Base-by-base conservation (phyloP, 139 green algal species). In the Haematococcus sp. region DNA sequence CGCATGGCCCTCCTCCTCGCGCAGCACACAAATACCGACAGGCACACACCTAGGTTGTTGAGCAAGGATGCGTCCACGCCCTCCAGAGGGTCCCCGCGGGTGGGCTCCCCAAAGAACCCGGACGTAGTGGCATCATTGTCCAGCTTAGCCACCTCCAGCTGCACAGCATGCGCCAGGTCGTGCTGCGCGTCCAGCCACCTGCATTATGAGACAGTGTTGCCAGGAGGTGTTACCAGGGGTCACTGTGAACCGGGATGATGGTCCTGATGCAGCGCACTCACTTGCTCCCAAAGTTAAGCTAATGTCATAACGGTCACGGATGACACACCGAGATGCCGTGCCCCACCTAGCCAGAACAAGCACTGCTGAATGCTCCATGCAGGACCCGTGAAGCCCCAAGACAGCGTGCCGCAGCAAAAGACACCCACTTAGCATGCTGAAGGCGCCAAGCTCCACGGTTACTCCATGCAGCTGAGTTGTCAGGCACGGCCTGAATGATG, bases 381-480 rank as follows among this genome's bases (percentile, higher is more conserved):
- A n/a, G n/a, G n/a, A n/a, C n/a, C n/a, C n/a, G n/a, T n/a, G n/a
- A n/a, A n/a, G n/a, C n/a, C n/a, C n/a, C n/a, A n/a, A n/a, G n/a
- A n/a, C n/a, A n/a, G n/a, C n/a, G n/a, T n/a, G n/a, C n/a, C n/a
- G n/a, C n/a, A n/a, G n/a, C n/a, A n/a, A 28, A 7, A 61, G 4
- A 28, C 54, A 20, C n/a, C 7, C 33, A 82, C 43, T 70, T 67
- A 25, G 27, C 71, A 13, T 73, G 32, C 60, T 88, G 83, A 60
- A 88, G 75, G 4, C 78, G 34, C 31, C 74, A 27, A 2, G 82
- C 83, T 60, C 82, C 82, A 27, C 82, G 56, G 73, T 89, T 89
- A 75, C 74, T 84, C 81, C 79, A 87, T 1, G 78, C 75, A 54
- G 76, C 67, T n/a, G 81, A 75, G 66, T 86, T 89, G 22, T 63